Conservation (phyloP, 140 eudicot genomes). For the Ambrosia hybrid region DNA sequence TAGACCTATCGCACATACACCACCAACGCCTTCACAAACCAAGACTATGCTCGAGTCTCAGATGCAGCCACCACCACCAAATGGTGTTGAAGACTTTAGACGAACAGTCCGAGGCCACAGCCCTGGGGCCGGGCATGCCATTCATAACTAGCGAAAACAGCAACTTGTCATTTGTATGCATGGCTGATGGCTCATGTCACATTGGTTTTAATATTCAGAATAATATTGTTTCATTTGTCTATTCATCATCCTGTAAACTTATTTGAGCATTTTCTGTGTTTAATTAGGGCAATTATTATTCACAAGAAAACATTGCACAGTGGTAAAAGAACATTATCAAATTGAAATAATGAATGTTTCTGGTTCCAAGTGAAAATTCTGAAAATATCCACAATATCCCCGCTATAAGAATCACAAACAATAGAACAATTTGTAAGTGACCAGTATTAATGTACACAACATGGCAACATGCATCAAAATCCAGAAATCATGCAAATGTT, state of each 20-base stretch:
- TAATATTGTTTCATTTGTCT: constrained; percentile 17
- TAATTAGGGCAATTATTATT: not conserved
- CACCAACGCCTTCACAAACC: constrained; percentile 12
- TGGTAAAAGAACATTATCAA: too few relatives aligned
- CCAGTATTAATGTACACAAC: not conserved
- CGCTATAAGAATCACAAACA: not conserved
- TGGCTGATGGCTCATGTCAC: constrained; percentile 21
- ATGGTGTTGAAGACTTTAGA: constrained; percentile 37
- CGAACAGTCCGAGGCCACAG: constrained; percentile 44
- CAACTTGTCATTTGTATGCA: constrained; percentile 5
- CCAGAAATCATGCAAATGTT: constrained; percentile 2
- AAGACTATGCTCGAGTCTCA: constrained; percentile 16
- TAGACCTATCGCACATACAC: constrained; percentile 25
- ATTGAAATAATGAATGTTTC: not conserved
- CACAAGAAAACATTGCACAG: too few relatives aligned
- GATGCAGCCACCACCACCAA: constrained; percentile 18
- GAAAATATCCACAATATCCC: not conserved
- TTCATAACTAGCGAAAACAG: constrained; percentile 31
- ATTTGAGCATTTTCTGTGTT: constrained; percentile 8
- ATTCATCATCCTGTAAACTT: constrained; percentile 10
- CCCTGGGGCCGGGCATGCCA: constrained; percentile 43
- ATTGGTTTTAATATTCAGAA: constrained; percentile 5
- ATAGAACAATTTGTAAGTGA: not conserved
- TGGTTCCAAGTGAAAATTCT: constrained; percentile 2
- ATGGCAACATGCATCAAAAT: not conserved